A percentile compares a stretch with the other conserved stretches of the same genome.
These are phyloP conservation scores for Ampelomyces quisqualis DNA, from an alignment of 2,329 filamentous ascomycete species.

Conservation along the genomic window DNA sequence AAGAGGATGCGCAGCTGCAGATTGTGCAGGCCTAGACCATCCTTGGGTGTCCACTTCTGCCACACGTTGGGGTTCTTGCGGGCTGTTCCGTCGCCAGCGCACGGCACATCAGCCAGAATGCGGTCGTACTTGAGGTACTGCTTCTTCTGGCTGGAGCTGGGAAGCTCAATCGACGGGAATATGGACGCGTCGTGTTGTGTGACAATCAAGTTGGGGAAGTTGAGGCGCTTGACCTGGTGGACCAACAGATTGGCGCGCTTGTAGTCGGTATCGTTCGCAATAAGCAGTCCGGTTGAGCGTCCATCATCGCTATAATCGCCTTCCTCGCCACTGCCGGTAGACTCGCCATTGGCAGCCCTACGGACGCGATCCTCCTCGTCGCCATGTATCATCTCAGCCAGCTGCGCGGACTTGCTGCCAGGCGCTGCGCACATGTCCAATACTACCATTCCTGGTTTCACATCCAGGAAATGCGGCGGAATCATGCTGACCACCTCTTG, in stretches of 20 bases:
- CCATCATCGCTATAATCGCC: conserved; percentile 71
- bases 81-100: conserved; percentile 90
- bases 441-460: conserved; percentile 87
- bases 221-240: conserved; percentile 95
- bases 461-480: conserved; percentile 87
- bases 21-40: conserved; percentile 79
- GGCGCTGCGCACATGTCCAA: conserved; percentile 95
- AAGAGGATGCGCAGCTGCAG: conserved; percentile 90
- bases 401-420: conserved; percentile 93
- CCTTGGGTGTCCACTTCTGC: conserved; percentile 91
- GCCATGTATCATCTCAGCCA: conserved; percentile 89
- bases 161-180: conserved; percentile 89
- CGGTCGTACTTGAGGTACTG: conserved; percentile 94
- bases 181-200: conserved; percentile 97
- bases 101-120: conserved; percentile 94
- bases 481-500: conserved; percentile 99
- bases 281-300: conserved; percentile 83
- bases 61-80: conserved; percentile 93
- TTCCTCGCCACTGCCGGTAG: conserved; percentile 56
- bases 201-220: conserved; percentile 93
- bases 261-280: conserved; percentile 96
- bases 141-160: conserved; percentile 57
- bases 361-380: conserved; percentile 87
- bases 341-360: conserved; percentile 66
- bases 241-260: conserved; percentile 96